phyloP scores from a whole-genome alignment of 176 grass and related monocot genomes.

The Rhynchospora pubera region DNA sequence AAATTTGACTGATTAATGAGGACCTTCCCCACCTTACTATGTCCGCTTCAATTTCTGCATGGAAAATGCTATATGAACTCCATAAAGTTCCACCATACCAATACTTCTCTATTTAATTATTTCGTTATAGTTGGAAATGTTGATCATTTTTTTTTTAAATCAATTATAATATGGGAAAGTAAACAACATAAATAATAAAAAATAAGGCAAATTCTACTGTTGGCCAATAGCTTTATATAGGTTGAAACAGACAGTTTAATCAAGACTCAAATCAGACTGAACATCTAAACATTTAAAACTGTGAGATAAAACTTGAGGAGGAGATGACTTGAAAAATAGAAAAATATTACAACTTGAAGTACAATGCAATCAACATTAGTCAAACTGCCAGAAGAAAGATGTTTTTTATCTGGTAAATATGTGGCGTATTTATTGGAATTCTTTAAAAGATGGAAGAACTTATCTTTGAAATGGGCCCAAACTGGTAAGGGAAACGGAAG shows the following conservation, averaged over 20 bases:
- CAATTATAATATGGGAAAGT: no score
- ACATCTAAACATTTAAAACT: background rate
- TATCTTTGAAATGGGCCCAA: constrained; percentile 1
- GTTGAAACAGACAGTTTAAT: no score
- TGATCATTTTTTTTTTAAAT: no score
- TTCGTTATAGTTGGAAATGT: no score
- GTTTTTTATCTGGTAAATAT: background rate
- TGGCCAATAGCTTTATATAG: no score
- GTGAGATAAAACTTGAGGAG: background rate
- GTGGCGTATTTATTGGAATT: background rate
- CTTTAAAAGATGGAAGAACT: background rate
- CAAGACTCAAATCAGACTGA: no score
- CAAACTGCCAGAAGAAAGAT: background rate
- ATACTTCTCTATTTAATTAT: no score
- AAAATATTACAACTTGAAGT: background rate
- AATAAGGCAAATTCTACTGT: no score
- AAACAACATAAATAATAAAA: no score
- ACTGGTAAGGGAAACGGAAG: background rate
- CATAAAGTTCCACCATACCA: no score
- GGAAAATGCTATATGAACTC: constrained; percentile 5
- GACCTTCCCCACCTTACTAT: constrained; percentile 21
- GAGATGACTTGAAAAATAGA: background rate
- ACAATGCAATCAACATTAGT: background rate
- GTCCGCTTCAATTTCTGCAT: background rate
- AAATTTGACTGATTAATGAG: constrained; percentile 18